Evolutionary conservation across 1,139 yeast species (phyloP).

Genomic region (Protomyces inouyei): DNA sequence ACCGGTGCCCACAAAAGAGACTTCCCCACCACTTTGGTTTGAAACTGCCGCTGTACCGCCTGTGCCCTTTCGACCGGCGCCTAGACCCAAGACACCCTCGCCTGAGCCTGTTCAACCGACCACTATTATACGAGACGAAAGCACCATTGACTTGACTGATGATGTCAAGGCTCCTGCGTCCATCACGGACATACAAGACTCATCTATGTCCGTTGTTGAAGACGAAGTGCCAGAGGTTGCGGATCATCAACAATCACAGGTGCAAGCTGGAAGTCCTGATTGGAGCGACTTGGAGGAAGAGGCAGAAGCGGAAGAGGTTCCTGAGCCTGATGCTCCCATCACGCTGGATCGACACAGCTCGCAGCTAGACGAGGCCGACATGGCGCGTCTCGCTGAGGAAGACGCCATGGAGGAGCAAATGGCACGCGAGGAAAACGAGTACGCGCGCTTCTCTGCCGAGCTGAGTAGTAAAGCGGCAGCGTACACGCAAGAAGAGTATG

Average conservation of each 20-base stretch:
- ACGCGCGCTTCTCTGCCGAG: conserved; percentile 55
- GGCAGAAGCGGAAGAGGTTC: not conserved
- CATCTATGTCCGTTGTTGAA: not conserved
- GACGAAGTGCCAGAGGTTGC: not conserved
- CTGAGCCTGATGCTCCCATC: not conserved
- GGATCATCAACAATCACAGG: not conserved
- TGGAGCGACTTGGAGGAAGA: not conserved
- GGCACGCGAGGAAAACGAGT: conserved; percentile 65
- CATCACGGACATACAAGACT: too few species aligned
- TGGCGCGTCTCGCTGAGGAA: conserved; percentile 53
- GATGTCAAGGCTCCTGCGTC: not conserved
- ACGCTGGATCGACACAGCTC: conserved; percentile 1
- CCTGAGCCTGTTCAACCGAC: not conserved
- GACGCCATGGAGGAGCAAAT: conserved; percentile 58
- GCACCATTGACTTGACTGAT: not conserved
- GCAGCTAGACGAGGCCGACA: conserved; percentile 27
- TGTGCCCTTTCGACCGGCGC: not conserved
- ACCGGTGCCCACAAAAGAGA: not conserved
- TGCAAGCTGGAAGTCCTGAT: not conserved
- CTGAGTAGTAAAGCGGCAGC: conserved; percentile 38
- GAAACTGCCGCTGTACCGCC: not conserved
- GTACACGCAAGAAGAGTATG: conserved; percentile 41
- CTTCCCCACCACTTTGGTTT: conserved; percentile 12
- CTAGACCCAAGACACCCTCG: not conserved
- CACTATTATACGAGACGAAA: not conserved